Conservation (phyloP, 108 stramenopile species). For the Licmophora abbreviata region DNA sequence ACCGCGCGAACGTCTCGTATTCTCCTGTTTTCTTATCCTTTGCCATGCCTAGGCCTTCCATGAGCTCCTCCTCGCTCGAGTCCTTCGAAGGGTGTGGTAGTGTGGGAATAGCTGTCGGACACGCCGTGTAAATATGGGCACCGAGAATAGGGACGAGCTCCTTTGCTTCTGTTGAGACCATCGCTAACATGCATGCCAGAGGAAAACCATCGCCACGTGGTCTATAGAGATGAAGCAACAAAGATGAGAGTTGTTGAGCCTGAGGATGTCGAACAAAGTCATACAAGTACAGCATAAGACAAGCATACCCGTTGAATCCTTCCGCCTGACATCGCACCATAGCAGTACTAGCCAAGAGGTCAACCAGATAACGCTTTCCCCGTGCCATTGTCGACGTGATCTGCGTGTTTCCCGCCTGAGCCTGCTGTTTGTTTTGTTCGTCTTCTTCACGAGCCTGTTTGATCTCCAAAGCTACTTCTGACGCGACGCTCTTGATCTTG, state of each 20-base stretch:
- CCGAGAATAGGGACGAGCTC: slow-evolving; percentile 54
- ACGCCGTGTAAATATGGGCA: slow-evolving; percentile 77
- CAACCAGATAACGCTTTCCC: slow-evolving; percentile 71
- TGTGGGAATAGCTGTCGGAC: slow-evolving; percentile 73
- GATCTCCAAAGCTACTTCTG: slow-evolving; percentile 45
- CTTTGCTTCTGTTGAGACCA: slow-evolving; percentile 46
- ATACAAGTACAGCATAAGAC: not conserved
- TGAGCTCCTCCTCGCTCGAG: slow-evolving; percentile 51
- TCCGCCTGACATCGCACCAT: slow-evolving; percentile 82
- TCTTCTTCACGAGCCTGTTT: slow-evolving; percentile 39
- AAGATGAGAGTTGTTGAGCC: not conserved
- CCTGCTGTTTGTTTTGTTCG: slow-evolving; percentile 19
- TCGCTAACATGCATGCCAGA: slow-evolving; percentile 55
- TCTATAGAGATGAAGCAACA: slow-evolving; percentile 5
- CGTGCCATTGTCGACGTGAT: slow-evolving; percentile 40
- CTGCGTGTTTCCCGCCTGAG: slow-evolving; percentile 17
- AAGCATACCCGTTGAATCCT: slow-evolving; percentile 60
- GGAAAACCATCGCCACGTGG: slow-evolving; percentile 83
- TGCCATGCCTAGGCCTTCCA: slow-evolving; percentile 81
- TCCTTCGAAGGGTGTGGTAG: slow-evolving; percentile 29
- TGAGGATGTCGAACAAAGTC: not conserved
- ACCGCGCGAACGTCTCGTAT: slow-evolving; percentile 77
- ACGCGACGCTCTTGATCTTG: slow-evolving; percentile 57
- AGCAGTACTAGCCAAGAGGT: slow-evolving; percentile 56
- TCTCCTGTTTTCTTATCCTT: slow-evolving; percentile 57